A percentile compares a stretch with the other conserved stretches of the same genome.
Evolutionary conservation across 2,329 filamentous ascomycete genomes (phyloP).

Genomic region (Fusarium acutatum): DNA sequence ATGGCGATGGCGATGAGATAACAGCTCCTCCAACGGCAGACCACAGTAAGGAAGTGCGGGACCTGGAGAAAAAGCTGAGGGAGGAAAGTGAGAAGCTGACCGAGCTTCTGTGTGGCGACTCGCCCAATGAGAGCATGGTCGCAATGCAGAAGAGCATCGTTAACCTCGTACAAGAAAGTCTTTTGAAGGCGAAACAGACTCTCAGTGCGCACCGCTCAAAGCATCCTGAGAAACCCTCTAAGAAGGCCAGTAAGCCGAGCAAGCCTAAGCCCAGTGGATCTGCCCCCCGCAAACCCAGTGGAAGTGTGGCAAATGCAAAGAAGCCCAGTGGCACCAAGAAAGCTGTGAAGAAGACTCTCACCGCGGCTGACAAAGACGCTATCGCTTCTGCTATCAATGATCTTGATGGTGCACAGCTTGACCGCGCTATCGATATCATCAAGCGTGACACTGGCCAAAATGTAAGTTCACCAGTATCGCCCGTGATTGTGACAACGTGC

Average conservation of each 20-base stretch:
- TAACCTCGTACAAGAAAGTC: conserved; percentile 72
- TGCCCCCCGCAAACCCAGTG: conserved; percentile 54
- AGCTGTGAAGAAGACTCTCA: conserved; percentile 62
- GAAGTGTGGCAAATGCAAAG: conserved; percentile 45
- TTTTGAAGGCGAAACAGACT: conserved; percentile 76
- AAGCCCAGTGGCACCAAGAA: conserved; percentile 56
- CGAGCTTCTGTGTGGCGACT: conserved; percentile 59
- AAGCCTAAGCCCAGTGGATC: conserved; percentile 59
- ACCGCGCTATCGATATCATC: conserved; percentile 87
- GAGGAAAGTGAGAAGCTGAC: conserved; percentile 69
- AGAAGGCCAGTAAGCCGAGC: conserved; percentile 64
- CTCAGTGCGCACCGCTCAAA: conserved; percentile 60
- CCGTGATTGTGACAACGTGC: background rate
- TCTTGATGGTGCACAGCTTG: conserved; percentile 80
- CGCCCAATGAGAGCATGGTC: conserved; percentile 61
- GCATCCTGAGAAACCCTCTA: conserved; percentile 64
- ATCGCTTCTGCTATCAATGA: conserved; percentile 87
- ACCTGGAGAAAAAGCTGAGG: conserved; percentile 59
- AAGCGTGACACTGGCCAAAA: conserved; percentile 82
- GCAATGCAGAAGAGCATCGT: conserved; percentile 70
- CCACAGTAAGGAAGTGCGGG: conserved; percentile 57
- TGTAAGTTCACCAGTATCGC: conserved; percentile 58
- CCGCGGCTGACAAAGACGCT: conserved; percentile 86
- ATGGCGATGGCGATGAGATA: conserved; percentile 55
- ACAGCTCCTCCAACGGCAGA: conserved; percentile 54